phyloP scores from a whole-genome alignment of 2,329 filamentous ascomycete genomes.

The Aspergillus arachidicola region DNA sequence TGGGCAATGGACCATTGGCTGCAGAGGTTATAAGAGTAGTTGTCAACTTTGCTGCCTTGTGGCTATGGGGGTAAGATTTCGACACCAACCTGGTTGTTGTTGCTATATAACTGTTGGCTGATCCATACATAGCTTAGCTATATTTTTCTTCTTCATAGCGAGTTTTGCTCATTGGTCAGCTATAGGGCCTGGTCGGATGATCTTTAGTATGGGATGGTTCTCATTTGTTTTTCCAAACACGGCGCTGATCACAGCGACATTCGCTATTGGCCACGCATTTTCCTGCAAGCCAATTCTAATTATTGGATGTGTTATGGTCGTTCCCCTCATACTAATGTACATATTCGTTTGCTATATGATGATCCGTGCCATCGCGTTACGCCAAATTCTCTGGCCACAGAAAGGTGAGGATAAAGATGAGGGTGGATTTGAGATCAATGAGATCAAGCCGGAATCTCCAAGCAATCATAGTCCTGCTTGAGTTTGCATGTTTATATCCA shows the following conservation, averaged over 20 bases:
- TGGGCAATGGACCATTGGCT: constrained; percentile 59
- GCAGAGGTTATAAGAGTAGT: constrained; percentile 58
- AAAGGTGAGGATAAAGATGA: constrained; percentile 68
- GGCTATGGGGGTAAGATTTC: constrained; percentile 68
- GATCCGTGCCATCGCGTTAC: constrained; percentile 66
- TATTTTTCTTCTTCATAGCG: constrained; percentile 83
- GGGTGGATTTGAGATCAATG: constrained; percentile 56
- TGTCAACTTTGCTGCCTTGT: constrained; percentile 68
- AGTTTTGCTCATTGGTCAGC: constrained; percentile 75
- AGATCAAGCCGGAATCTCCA: constrained; percentile 27
- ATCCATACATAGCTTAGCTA: constrained; percentile 56
- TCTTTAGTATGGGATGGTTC: constrained; percentile 85
- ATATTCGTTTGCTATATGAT: constrained; percentile 69
- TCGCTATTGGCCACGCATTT: constrained; percentile 68
- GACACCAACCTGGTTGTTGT: neutral
- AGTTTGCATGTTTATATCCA: neutral
- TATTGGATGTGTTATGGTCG: constrained; percentile 68
- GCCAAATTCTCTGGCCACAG: constrained; percentile 75
- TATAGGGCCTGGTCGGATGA: constrained; percentile 61
- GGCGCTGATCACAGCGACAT: constrained; percentile 71
- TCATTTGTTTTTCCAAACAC: constrained; percentile 83
- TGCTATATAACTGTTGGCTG: constrained; percentile 9
- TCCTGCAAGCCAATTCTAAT: constrained; percentile 63
- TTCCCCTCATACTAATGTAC: constrained; percentile 69
- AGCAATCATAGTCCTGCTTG: constrained; percentile 22